Base-by-base conservation (phyloP, 768 basidiomycete genomes). In the Favolaschia claudopus region DNA sequence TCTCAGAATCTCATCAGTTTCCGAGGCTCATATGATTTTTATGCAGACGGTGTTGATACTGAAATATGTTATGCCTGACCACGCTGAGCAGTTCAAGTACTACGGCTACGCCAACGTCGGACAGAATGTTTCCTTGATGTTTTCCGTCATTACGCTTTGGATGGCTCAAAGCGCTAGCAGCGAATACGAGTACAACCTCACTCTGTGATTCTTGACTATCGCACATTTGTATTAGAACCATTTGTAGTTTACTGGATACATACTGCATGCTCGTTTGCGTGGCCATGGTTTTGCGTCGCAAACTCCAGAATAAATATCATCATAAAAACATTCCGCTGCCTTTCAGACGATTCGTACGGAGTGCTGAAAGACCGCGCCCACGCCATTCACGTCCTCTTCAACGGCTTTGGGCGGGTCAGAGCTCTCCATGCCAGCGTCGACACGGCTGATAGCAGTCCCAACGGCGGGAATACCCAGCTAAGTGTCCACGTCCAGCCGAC, bases 41-140 rank as follows among this genome's bases (percentile, higher is more conserved):
- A 70, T 20, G 38, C 17, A 91, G 89, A 84, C 85, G 13, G 75
- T 90, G 15, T 77, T 89, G 24, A 82, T 91, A 52, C 81, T 92
- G 69, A 92, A 91, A 71, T 92, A 92, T 66, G 68, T 89, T 63
- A 69, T 91, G 20, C 76, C 81, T 9, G 76, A 76, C 33, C 88
- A 85, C 65, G 66, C 76, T 0, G 81, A 85, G 55, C 79, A 80
- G 63, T 88, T 78, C 67, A 76, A 80, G 32, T 89, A 88, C 72
- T 91, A 88, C 67, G 90, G 89, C 14, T 84, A 86, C 52, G 87
- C 89, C 36, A 88, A 88, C 72, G 89, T 92, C 9, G 83, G 83
- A 8, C 89, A 89, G 76, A 90, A 88, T 67, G 82, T 83, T 13
- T 78, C 80, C 7, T 72, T 85, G 57, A 84, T 85, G 82, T 72